These are phyloP conservation scores for Russula dissimulans DNA, from an alignment of 768 basidiomycete species.

Conservation along the genomic window DNA sequence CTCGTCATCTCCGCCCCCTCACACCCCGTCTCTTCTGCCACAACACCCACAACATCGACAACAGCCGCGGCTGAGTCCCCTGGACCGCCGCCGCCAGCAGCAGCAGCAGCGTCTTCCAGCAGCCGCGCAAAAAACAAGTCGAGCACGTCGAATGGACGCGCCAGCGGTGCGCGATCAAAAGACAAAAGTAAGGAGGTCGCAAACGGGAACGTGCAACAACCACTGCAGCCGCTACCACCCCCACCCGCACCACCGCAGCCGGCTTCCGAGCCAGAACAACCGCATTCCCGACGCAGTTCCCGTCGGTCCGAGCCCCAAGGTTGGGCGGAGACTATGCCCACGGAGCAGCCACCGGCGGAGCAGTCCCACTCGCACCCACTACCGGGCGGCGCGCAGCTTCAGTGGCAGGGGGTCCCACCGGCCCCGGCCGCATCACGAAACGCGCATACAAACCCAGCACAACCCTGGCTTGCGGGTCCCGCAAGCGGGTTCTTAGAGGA, in stretches of 20 bases:
- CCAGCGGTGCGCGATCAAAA: constrained; percentile 10
- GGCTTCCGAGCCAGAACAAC: background rate
- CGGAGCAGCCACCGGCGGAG: background rate
- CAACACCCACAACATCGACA: constrained; percentile 7
- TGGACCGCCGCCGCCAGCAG: background rate
- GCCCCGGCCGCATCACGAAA: background rate
- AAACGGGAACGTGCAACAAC: background rate
- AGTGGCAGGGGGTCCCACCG: constrained; percentile 1
- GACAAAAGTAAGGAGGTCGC: constrained; percentile 14
- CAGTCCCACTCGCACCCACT: background rate
- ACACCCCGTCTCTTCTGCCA: constrained; percentile 7
- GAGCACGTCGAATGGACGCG: constrained; percentile 10
- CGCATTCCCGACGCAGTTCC: constrained; percentile 9
- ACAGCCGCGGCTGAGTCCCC: background rate
- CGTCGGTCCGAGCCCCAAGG: constrained; percentile 17
- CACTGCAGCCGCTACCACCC: background rate
- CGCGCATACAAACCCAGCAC: background rate
- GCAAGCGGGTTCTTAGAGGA: constrained; percentile 18
- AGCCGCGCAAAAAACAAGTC: constrained; percentile 9
- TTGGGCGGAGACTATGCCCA: background rate
- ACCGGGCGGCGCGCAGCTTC: background rate
- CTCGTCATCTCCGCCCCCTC: background rate
- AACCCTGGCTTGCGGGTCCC: constrained; percentile 19
- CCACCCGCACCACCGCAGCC: too few relatives aligned
- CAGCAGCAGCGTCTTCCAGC: background rate